A percentile compares a stretch with the other conserved stretches of the same genome.
phyloP scores from a whole-genome alignment of 371 early-diverging fungal genomes.

The Zopfochytrium polystomum region DNA sequence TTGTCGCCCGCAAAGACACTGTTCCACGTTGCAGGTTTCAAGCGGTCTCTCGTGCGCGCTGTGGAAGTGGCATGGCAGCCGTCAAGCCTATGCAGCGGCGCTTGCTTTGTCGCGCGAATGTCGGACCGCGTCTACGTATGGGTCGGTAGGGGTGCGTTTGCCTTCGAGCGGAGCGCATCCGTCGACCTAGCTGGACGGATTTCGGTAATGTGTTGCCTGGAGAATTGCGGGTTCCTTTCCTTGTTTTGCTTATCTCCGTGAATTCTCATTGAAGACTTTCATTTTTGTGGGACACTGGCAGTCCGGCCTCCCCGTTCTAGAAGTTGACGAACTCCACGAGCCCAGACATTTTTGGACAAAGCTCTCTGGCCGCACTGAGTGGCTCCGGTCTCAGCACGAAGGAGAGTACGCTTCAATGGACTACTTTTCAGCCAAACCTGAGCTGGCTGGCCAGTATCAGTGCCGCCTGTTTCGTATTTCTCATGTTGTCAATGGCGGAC shows the following conservation, averaged over 20 bases:
- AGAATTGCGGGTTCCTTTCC: not conserved
- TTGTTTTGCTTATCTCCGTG: not conserved
- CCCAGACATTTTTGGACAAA: constrained; percentile 26
- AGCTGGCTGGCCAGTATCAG: constrained; percentile 14
- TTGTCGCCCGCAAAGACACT: constrained; percentile 11
- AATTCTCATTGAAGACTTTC: too few species aligned
- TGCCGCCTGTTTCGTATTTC: constrained; percentile 33
- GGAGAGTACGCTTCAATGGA: constrained; percentile 18
- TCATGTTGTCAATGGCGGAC: constrained; percentile 35
- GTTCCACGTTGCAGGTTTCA: constrained; percentile 20
- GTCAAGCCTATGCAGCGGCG: constrained; percentile 15
- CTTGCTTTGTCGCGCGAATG: constrained; percentile 19
- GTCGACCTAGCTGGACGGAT: constrained; percentile 19
- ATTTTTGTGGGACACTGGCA: too few species aligned
- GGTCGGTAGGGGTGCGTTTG: constrained; percentile 31
- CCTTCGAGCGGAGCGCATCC: constrained; percentile 16
- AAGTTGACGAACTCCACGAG: constrained; percentile 19
- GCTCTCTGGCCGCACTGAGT: constrained; percentile 13
- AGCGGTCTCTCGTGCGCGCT: constrained; percentile 8
- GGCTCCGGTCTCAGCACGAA: not conserved
- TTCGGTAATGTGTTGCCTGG: constrained; percentile 10
- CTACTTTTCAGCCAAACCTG: constrained; percentile 13
- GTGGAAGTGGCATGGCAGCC: constrained; percentile 30
- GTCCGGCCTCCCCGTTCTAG: not conserved
- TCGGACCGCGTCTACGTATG: constrained; percentile 25